phyloP scores from a whole-genome alignment of 2,329 filamentous ascomycete genomes.

The Dothideomycetes sp. region DNA sequence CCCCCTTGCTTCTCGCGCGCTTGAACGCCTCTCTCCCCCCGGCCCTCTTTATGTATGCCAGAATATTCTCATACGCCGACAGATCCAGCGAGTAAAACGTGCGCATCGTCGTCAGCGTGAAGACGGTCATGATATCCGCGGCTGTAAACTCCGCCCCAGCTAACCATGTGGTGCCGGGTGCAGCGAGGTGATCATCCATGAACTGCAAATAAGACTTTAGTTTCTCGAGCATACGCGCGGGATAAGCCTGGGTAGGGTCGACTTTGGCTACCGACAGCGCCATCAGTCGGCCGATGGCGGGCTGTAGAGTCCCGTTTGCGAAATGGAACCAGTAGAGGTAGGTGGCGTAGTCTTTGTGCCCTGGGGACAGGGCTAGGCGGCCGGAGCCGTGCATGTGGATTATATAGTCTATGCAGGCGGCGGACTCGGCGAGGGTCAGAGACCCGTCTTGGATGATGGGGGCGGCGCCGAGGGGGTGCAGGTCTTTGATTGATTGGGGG shows the following conservation, averaged over 20 bases:
- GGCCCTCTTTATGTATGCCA: slow-evolving; percentile 19
- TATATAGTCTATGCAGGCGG: slow-evolving; percentile 53
- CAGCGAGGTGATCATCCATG: slow-evolving; percentile 38
- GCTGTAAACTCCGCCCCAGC: slow-evolving; percentile 52
- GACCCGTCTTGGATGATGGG: slow-evolving; percentile 48
- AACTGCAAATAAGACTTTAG: slow-evolving; percentile 29
- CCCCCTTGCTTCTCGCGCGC: slow-evolving; percentile 21
- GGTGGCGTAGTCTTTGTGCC: slow-evolving; percentile 41
- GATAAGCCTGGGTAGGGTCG: slow-evolving; percentile 20
- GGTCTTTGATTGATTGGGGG: slow-evolving; percentile 18
- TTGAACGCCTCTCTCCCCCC: slow-evolving; percentile 17
- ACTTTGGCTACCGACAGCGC: slow-evolving; percentile 13
- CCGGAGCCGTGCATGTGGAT: slow-evolving; percentile 41
- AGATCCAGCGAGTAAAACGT: slow-evolving; percentile 32
- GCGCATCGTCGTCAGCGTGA: slow-evolving; percentile 50
- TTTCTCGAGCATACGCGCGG: too few relatives aligned
- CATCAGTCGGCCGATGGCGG: slow-evolving; percentile 17
- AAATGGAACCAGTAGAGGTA: slow-evolving; percentile 58
- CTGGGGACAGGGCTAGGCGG: slow-evolving; percentile 34
- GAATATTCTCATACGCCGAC: slow-evolving; percentile 14
- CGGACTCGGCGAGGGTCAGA: slow-evolving; percentile 47
- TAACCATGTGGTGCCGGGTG: slow-evolving; percentile 37
- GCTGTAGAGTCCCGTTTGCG: slow-evolving; percentile 30
- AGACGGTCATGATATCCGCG: slow-evolving; percentile 56
- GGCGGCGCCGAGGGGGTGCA: slow-evolving; percentile 40